These are phyloP conservation scores for Pluteus cervinus DNA, from an alignment of 768 basidiomycete species.

Conservation along the genomic window DNA sequence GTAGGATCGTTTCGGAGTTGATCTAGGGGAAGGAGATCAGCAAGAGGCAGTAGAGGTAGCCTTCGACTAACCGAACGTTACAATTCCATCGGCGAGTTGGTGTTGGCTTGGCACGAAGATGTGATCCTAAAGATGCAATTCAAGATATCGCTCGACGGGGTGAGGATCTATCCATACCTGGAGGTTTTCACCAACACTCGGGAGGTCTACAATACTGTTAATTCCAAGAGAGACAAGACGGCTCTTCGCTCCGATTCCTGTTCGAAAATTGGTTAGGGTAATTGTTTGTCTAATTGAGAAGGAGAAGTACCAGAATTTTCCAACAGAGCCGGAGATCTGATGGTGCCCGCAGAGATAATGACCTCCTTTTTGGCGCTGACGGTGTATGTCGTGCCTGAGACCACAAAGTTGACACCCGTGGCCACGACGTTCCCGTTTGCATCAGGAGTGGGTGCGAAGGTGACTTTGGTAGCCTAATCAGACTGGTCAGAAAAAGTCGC, in stretches of 20 bases:
- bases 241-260: slow-evolving; percentile 33
- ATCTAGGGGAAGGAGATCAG: too few species aligned
- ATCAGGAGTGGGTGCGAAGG: too few species aligned
- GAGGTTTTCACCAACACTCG: slow-evolving; percentile 44
- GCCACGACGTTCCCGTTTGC: too few species aligned
- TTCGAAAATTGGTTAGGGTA: neutral
- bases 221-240: slow-evolving; percentile 33
- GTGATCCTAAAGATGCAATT: slow-evolving; percentile 3
- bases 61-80: slow-evolving; percentile 1
- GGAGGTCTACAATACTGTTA: slow-evolving; percentile 26
- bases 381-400: slow-evolving; percentile 2
- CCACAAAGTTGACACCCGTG: too few species aligned
- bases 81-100: slow-evolving; percentile 5
- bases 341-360: slow-evolving; percentile 31
- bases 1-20: too few species aligned
- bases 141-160: slow-evolving; percentile 5
- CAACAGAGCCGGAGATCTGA: slow-evolving; percentile 25
- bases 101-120: slow-evolving; percentile 4
- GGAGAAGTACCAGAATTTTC: slow-evolving; percentile 27
- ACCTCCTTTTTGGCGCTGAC: slow-evolving; percentile 24
- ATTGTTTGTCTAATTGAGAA: neutral
- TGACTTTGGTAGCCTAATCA: too few species aligned
- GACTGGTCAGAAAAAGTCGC: too few species aligned
- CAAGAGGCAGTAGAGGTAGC: too few species aligned
- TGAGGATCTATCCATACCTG: slow-evolving; percentile 29